phyloP scores from a whole-genome alignment of 2,329 filamentous ascomycete genomes.

The Arthrobotrys megalospora region DNA sequence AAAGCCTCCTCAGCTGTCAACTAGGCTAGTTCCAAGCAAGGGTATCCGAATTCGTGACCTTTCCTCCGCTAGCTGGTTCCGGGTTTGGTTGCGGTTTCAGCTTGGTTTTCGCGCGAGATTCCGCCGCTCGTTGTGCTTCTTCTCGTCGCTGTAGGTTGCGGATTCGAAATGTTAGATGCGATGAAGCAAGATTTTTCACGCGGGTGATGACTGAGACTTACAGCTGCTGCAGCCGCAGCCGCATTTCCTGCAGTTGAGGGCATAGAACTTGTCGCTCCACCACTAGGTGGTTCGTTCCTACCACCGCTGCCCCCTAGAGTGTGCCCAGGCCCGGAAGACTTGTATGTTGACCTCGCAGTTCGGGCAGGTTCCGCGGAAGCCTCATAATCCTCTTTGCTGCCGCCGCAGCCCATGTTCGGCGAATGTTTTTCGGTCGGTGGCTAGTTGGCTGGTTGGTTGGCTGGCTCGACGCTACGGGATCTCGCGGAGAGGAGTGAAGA shows the following conservation, averaged over 20 bases:
- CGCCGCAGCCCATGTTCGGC: conserved; percentile 57
- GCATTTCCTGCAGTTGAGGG: conserved; percentile 49
- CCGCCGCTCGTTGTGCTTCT: conserved; percentile 46
- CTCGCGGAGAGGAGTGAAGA: conserved; percentile 6
- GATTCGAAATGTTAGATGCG: background rate
- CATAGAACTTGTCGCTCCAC: conserved; percentile 53
- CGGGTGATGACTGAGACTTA: conserved; percentile 13
- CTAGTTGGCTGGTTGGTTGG: background rate
- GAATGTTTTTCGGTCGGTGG: background rate
- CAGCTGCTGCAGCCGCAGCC: conserved; percentile 54
- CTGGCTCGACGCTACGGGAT: background rate
- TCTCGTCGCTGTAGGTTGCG: conserved; percentile 45
- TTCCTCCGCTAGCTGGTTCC: conserved; percentile 23
- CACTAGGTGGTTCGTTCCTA: background rate
- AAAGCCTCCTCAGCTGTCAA: background rate
- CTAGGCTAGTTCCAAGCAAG: conserved; percentile 58
- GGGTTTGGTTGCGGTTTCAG: conserved; percentile 43
- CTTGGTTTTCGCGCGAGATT: conserved; percentile 56
- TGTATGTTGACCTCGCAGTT: conserved; percentile 53
- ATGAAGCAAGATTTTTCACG: background rate
- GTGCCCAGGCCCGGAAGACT: conserved; percentile 45
- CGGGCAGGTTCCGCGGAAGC: conserved; percentile 45
- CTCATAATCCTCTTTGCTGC: conserved; percentile 59
- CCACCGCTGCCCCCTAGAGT: conserved; percentile 43
- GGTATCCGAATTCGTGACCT: conserved; percentile 50